phyloP scores from a whole-genome alignment of 2,329 filamentous ascomycete species.

The Hypoxylon sp. region DNA sequence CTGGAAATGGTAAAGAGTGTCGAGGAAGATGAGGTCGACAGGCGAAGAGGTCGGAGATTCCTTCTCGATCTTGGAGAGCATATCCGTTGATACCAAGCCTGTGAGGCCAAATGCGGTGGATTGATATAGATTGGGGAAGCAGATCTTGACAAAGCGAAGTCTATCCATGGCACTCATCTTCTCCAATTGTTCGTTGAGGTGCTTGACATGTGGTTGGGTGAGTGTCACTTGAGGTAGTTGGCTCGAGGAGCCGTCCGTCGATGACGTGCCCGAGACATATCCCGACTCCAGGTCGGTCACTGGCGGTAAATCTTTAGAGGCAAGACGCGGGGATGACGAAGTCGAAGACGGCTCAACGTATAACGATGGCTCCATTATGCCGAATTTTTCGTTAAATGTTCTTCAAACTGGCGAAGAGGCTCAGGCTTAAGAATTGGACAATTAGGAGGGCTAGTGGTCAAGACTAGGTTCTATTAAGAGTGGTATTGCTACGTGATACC shows the following conservation, averaged over 20 bases:
- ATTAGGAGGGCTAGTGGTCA: background rate
- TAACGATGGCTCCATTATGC: slow-evolving; percentile 44
- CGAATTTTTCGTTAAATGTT: slow-evolving; percentile 13
- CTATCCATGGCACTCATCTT: slow-evolving; percentile 91
- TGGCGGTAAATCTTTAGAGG: slow-evolving; percentile 57
- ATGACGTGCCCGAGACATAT: slow-evolving; percentile 77
- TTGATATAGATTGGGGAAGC: slow-evolving; percentile 91
- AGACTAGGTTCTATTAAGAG: slow-evolving; percentile 1
- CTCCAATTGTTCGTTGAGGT: slow-evolving; percentile 91
- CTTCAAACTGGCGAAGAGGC: slow-evolving; percentile 16
- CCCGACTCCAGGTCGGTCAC: slow-evolving; percentile 78
- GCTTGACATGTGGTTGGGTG: slow-evolving; percentile 88
- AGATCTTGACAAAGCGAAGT: slow-evolving; percentile 90
- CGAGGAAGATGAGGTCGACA: slow-evolving; percentile 82
- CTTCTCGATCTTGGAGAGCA: slow-evolving; percentile 81
- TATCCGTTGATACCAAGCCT: slow-evolving; percentile 86
- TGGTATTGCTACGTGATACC: slow-evolving; percentile 14
- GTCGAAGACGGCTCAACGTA: slow-evolving; percentile 57
- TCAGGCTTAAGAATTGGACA: background rate
- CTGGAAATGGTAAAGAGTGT: slow-evolving; percentile 85
- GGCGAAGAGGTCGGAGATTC: slow-evolving; percentile 72
- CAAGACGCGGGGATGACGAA: slow-evolving; percentile 57
- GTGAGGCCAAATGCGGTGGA: slow-evolving; percentile 87
- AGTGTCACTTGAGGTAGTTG: slow-evolving; percentile 84
- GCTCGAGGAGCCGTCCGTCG: slow-evolving; percentile 72